phyloP scores from a whole-genome alignment of 2,329 filamentous ascomycete species.

The Ophiostoma perfectum region DNA sequence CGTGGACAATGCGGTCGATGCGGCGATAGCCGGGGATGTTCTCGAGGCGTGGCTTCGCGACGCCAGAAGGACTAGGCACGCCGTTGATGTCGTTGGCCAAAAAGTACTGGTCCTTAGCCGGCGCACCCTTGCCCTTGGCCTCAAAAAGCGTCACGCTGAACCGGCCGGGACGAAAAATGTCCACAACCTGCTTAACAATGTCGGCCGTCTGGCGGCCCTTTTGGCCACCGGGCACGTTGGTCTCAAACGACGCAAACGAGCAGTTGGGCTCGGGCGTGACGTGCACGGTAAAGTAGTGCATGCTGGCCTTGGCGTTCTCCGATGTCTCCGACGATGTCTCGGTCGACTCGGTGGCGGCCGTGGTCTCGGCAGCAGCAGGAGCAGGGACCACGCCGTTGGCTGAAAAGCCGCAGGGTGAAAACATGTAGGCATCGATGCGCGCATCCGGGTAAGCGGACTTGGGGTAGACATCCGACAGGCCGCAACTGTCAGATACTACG shows the following conservation, averaged over 20 bases:
- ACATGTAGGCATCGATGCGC: constrained; percentile 90
- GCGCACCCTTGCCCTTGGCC: constrained; percentile 53
- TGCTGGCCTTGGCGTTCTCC: constrained; percentile 30
- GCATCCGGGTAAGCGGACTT: constrained; percentile 83
- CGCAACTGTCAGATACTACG: constrained; percentile 84
- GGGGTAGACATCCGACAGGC: constrained; percentile 83
- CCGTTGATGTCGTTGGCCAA: constrained; percentile 21
- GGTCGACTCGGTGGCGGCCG: constrained; percentile 36
- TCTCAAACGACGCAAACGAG: constrained; percentile 97
- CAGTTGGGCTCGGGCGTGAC: constrained; percentile 96
- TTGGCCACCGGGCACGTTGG: constrained; percentile 87
- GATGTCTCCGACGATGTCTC: constrained; percentile 36
- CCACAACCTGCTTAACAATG: constrained; percentile 87
- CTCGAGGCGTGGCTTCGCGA: constrained; percentile 58
- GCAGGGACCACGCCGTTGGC: constrained; percentile 93
- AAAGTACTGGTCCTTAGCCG: constrained; percentile 30
- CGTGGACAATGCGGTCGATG: constrained; percentile 91
- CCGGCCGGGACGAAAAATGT: constrained; percentile 94
- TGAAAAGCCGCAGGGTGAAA: constrained; percentile 94
- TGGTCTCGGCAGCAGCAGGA: constrained; percentile 37
- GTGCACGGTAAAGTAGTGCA: constrained; percentile 95
- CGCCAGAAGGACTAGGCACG: constrained; percentile 26
- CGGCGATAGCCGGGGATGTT: constrained; percentile 78
- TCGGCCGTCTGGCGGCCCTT: constrained; percentile 83
- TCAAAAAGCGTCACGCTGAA: constrained; percentile 98